Percentiles rank a stretch among this genome's conserved stretches.
phyloP scores from a whole-genome alignment of 2,329 filamentous ascomycete genomes.

The Colletotrichum phormii region DNA sequence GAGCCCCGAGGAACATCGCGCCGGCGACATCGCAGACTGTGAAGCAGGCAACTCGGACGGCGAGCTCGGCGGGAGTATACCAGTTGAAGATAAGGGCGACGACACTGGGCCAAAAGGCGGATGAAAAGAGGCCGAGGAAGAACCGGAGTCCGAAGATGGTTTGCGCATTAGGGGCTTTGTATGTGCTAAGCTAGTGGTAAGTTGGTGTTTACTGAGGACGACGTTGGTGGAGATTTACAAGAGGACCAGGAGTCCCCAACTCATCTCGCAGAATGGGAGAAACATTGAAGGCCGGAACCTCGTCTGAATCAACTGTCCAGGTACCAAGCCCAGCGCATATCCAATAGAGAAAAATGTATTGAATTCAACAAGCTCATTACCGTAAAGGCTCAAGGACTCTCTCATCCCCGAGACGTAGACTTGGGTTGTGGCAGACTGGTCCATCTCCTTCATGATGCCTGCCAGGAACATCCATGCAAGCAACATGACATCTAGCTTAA shows the following conservation, averaged over 20 bases:
- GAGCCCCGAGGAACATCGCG: slow-evolving; percentile 56
- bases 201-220: slow-evolving; percentile 1
- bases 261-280: slow-evolving; percentile 52
- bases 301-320: slow-evolving; percentile 44
- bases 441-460: slow-evolving; percentile 42
- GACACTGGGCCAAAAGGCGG: slow-evolving; percentile 47
- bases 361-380: slow-evolving; percentile 44
- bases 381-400: slow-evolving; percentile 47
- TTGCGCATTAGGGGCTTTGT: slow-evolving; percentile 44
- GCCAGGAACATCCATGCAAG: slow-evolving; percentile 48
- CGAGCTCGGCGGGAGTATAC: slow-evolving; percentile 58
- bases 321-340: slow-evolving; percentile 42
- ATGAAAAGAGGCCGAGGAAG: slow-evolving; percentile 49
- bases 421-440: slow-evolving; percentile 51
- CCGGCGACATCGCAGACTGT: slow-evolving; percentile 57
- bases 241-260: slow-evolving; percentile 43
- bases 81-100: slow-evolving; percentile 58
- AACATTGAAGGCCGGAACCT: slow-evolving; percentile 38
- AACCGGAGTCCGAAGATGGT: slow-evolving; percentile 50
- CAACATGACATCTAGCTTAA: slow-evolving; percentile 50
- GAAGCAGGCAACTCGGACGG: slow-evolving; percentile 55
- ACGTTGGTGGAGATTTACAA: slow-evolving; percentile 7
- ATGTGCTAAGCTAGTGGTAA: slow-evolving; percentile 31
- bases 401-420: slow-evolving; percentile 56
- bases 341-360: slow-evolving; percentile 40